These are phyloP conservation scores for Talaromyces verruculosus DNA, from an alignment of 2,329 filamentous ascomycete genomes.

Conservation along the genomic window DNA sequence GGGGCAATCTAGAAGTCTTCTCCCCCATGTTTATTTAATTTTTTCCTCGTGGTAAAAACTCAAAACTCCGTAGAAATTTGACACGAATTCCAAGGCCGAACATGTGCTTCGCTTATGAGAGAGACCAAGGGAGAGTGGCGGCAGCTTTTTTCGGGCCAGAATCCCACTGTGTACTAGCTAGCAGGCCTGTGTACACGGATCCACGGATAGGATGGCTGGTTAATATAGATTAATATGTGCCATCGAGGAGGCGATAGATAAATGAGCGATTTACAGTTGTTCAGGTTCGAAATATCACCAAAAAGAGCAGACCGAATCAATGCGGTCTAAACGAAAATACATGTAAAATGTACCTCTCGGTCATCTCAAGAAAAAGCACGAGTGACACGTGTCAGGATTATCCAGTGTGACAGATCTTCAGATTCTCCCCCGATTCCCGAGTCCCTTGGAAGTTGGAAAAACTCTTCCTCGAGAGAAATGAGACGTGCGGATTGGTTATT, in stretches of 20 bases:
- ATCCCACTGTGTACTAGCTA: background rate
- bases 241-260: background rate
- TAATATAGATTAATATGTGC: constrained; percentile 6
- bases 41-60: background rate
- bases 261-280: background rate
- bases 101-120: background rate
- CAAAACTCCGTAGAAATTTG: background rate
- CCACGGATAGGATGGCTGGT: background rate
- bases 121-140: background rate
- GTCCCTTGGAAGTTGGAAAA: no score
- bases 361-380: background rate
- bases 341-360: background rate
- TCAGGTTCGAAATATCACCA: background rate
- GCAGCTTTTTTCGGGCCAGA: background rate
- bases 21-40: background rate
- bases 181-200: background rate
- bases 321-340: background rate
- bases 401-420: background rate
- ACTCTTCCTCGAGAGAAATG: background rate
- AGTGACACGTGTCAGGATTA: background rate
- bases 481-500: background rate
- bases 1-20: background rate
- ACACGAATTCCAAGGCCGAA: background rate
- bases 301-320: background rate
- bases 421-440: background rate